Evolutionary conservation across 768 basidiomycete species (phyloP), one percentile per base, ranked within the genome.

Genomic region (Auricularia heimuer): DNA sequence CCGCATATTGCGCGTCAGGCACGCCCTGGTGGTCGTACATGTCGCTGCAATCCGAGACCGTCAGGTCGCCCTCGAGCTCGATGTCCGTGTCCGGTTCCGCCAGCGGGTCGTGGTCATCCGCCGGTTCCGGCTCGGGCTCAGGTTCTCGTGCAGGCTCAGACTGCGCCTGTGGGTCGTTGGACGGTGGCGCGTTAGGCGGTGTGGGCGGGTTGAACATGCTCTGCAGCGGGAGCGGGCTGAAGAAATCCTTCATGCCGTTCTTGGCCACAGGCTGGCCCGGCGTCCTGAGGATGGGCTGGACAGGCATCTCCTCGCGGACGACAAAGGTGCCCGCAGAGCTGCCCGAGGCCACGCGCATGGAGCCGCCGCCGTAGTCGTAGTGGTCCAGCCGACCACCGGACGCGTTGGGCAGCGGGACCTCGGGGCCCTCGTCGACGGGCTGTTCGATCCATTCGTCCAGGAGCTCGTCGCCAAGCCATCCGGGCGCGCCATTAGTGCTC

Each of bases 161-260:
- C 29, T 29, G 29, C 29, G 29, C 2, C 29, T 29, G 29, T 29
- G 29, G 29, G 29, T 29, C 29, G 29, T 29, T 29, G 29, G 29
- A 29, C 29, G 29, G 29, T 1, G 29, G 29, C 42, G 51, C 11
- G 66, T 60, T 36, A 4, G 89, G 90, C 3, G 92, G 92, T 6
- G 92, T 91, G 1, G 94, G 94, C 7, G 94, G 94, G 67, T 95
- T 90, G 69, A 96, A 97, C 91, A 97, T 93, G 64, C 82, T 83
- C 75, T 97, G 94, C 8, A 97, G 80, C 33, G 88, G 87, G 63
- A 94, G 73, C 0, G 93, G 92, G 64, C 87, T 92, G 78, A 98
- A 98, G 72, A 98, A 85, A 75, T 90, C 86, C 75, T 89, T 92
- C 58, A 86, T 29, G 29, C 29, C 29, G 29, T 29, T 29, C 29